Evolutionary conservation across 75 land plant genomes (phyloP).

Genomic region (Sequoiadendron giganteum): DNA sequence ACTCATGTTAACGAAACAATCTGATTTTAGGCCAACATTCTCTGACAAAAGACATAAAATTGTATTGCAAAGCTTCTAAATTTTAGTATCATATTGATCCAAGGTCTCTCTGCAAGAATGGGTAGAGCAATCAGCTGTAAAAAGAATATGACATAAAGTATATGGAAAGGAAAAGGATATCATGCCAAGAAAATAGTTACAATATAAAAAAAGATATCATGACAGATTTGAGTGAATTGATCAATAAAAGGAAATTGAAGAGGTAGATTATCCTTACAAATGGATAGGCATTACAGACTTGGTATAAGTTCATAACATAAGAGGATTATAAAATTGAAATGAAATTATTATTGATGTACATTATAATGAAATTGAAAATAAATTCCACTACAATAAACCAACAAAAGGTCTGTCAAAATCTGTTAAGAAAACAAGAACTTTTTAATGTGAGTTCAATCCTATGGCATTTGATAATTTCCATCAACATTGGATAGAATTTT

Average conservation of each 20-base stretch:
- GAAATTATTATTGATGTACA: no score
- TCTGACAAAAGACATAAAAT: background rate
- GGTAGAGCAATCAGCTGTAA: no score
- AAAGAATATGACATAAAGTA: background rate
- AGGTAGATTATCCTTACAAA: background rate
- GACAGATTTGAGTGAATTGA: background rate
- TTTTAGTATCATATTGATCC: background rate
- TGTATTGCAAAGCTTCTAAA: background rate
- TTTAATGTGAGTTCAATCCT: background rate
- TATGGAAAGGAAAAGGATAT: background rate
- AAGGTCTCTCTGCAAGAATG: background rate
- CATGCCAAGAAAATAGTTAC: background rate
- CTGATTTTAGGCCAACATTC: background rate
- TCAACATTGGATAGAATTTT: no score
- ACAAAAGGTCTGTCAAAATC: no score
- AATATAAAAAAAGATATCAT: background rate
- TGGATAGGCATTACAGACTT: background rate
- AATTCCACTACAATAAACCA: no score
- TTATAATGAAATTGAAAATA: no score
- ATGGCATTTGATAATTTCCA: no score
- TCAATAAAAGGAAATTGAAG: background rate
- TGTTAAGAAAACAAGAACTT: background rate
- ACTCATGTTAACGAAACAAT: background rate
- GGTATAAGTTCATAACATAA: background rate
- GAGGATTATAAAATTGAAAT: background rate